phyloP scores from a whole-genome alignment of 495 filamentous ascomycete genomes.

The Darksidea phi region DNA sequence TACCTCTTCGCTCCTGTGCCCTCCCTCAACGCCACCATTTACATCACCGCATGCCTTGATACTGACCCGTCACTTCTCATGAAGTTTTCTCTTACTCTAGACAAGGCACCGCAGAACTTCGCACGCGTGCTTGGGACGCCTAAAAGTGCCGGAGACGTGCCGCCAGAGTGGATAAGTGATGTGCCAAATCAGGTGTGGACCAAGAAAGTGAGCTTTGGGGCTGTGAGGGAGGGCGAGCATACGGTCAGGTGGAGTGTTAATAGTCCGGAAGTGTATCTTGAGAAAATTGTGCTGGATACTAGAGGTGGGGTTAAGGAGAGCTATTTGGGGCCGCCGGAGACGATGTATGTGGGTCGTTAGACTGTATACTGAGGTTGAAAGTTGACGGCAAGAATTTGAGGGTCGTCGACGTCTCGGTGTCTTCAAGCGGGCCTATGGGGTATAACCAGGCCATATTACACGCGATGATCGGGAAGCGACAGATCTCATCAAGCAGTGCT shows the following conservation, averaged over 20 bases:
- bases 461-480: too few relatives aligned
- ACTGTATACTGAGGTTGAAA: background rate
- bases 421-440: too few relatives aligned
- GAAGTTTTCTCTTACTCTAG: slow-evolving; percentile 23
- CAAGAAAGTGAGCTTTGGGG: slow-evolving; percentile 17
- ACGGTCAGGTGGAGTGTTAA: slow-evolving; percentile 13
- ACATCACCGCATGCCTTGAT: slow-evolving; percentile 23
- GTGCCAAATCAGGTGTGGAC: slow-evolving; percentile 21
- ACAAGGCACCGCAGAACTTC: slow-evolving; percentile 14
- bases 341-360: background rate
- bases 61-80: slow-evolving; percentile 17
- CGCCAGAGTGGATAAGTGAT: slow-evolving; percentile 18
- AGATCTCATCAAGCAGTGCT: too few relatives aligned
- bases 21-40: slow-evolving; percentile 20
- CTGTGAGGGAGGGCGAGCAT: slow-evolving; percentile 10
- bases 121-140: slow-evolving; percentile 18
- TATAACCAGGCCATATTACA: too few relatives aligned
- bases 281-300: slow-evolving; percentile 24
- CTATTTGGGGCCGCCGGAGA: slow-evolving; percentile 31
- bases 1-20: slow-evolving; percentile 10
- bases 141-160: slow-evolving; percentile 24
- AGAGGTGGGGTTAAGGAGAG: slow-evolving; percentile 26
- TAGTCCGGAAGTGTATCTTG: slow-evolving; percentile 17
- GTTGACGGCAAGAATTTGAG: too few relatives aligned
- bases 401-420: too few relatives aligned